Evolutionary conservation across 192 early-diverging fungal genomes (phyloP), one percentile per base, ranked within the genome.

Genomic region (Coemansia sp.): DNA sequence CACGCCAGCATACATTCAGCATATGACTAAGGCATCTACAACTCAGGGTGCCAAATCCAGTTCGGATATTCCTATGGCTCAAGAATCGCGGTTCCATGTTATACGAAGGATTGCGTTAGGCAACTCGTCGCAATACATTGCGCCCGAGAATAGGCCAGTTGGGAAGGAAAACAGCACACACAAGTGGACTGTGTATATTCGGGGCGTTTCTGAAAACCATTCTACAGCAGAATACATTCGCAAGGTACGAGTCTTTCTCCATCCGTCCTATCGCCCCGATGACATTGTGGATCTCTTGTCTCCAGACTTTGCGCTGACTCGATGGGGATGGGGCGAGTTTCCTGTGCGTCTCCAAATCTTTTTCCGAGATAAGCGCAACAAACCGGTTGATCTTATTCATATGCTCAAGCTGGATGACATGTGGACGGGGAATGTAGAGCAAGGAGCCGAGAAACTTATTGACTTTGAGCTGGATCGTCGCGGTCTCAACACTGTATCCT

Each of bases 311-410:
- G 89, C 91, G 63, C 70, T 98, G 61, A 93, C 90, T 15, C 87
- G 94, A n/a, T 90, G 87, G 69, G 96, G 95, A 0, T 98, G 95
- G 94, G 96, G 96, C 40, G 96, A 98, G 76, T 95, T 94, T 57
- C 93, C 94, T 18, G 84, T 96, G 52, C 87, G 92, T 32, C 75
- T 95, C 15, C 89, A 93, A 61, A 50, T 98, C 16, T 89, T 87
- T 66, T 96, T 98, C 79, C 83, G 81, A 9, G 94, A 98, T 77
- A 83, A 83, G 18, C 76, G 87, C 40, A 96, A 96, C 77, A 95
- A 94, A 67, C 88, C 92, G 1, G 85, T 95, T 6, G 92, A 96
- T 64, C 68, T 98, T 13, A 89, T 94, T 16, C 93, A 94, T 67
- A 75, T 87, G 49, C 62, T 97, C 13, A 91, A 89, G 87, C 71